phyloP scores from a whole-genome alignment of 2,329 filamentous ascomycete genomes.

The Apiospora koreana region DNA sequence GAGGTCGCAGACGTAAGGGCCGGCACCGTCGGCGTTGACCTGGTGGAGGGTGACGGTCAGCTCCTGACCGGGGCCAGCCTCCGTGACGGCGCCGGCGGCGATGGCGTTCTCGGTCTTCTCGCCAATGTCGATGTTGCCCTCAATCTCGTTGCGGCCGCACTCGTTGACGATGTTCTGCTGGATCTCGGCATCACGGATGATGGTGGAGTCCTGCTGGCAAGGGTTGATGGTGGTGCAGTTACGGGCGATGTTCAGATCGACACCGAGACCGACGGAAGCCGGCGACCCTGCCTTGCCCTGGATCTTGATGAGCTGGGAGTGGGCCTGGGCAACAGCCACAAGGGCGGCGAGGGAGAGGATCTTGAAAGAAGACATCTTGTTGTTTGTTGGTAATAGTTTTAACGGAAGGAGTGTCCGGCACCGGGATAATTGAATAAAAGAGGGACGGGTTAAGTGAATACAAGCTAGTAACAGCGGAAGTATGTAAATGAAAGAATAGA shows the following conservation, averaged over 20 bases:
- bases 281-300: slow-evolving; percentile 48
- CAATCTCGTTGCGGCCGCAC: slow-evolving; percentile 62
- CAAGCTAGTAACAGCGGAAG: slow-evolving; percentile 9
- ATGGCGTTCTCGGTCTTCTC: slow-evolving; percentile 56
- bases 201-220: slow-evolving; percentile 65
- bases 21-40: slow-evolving; percentile 55
- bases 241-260: slow-evolving; percentile 56
- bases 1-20: slow-evolving; percentile 56
- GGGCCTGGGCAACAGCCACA: slow-evolving; percentile 39
- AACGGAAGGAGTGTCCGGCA: slow-evolving; percentile 31
- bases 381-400: slow-evolving; percentile 24
- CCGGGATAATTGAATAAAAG: slow-evolving; percentile 28
- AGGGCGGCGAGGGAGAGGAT: slow-evolving; percentile 36
- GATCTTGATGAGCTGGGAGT: slow-evolving; percentile 49
- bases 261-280: slow-evolving; percentile 50
- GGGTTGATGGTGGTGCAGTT: slow-evolving; percentile 66
- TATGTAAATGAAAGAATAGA: slow-evolving; percentile 15
- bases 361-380: slow-evolving; percentile 39
- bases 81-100: slow-evolving; percentile 46
- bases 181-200: slow-evolving; percentile 62
- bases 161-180: slow-evolving; percentile 53
- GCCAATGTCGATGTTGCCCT: slow-evolving; percentile 63
- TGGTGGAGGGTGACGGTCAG: slow-evolving; percentile 54
- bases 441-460: slow-evolving; percentile 10
- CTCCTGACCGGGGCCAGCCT: slow-evolving; percentile 46